Evolutionary conservation across 2,329 filamentous ascomycete genomes (phyloP), one percentile per base, ranked within the genome.

Genomic region (Cytospora schulzeri): DNA sequence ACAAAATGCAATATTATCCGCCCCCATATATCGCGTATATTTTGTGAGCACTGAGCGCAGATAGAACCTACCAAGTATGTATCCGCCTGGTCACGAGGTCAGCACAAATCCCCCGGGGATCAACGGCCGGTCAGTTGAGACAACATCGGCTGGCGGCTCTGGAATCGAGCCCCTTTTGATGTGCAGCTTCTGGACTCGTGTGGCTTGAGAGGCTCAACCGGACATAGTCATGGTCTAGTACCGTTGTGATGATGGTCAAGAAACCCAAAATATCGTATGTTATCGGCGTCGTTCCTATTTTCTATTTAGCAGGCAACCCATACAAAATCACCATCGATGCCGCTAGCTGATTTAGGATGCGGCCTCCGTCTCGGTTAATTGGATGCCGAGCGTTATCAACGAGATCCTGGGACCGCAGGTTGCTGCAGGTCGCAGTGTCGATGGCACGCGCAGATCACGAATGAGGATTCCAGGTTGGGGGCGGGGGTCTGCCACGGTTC

Each of bases 131-230:
- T 31, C 9, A 9, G 51, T 41, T 51, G 26, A 54, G 56, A 66
- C 56, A 55, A 26, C 55, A 55, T 33, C 51, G 51, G 50, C 45
- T 57, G 29, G 56, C 60, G 48, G 41, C 60, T 59, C 38, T 48
- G 19, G 22, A 33, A 50, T n/a, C 14, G 29, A 51, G 35, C 24
- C 63, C 60, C 63, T 62, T 56, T 63, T 31, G 38, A 50, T 48
- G 28, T 60, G 64, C 60, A 63, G 62, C 52, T 50, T 24, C 52
- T 26, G 38, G 38, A 12, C 59, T 48, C 52, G n/a, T 50, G 59
- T 50, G 52, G 59, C 59, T 52, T 56, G 17, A 48, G 52, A 62
- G 60, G 60, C 60, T 56, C 60, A 62, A 62, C 29, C 38, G 29
- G 48, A 62, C 38, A 50, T 56, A 26, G 50, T 62, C 50, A n/a